Evolutionary conservation across 305 asterid species (phyloP), one percentile per base, ranked within the genome.

Genomic region (Nicotiana rustica): DNA sequence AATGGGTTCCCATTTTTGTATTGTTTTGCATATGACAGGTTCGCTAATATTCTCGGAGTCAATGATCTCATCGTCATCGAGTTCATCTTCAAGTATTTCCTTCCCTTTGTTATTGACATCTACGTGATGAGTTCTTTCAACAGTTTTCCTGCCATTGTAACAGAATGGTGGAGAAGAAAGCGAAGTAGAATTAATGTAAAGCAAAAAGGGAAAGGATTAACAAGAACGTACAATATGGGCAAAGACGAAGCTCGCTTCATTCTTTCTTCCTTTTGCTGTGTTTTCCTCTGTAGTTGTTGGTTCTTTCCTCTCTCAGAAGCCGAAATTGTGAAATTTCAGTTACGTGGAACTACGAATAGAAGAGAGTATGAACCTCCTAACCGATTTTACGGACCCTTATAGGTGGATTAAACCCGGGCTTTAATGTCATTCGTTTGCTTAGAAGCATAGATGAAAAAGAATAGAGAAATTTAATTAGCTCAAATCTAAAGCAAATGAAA

Each of bases 231-330:
- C 96, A 92, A 84, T 35, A 86, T 69, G 71, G 94, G 92, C 75
- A 83, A 93, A 84, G 97, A 92, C 7, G 89, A 84, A 59, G 92
- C 85, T 87, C 93, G 90, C 89, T 88, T 92, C 97, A 92, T 94
- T 57, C 8, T 81, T 79, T 61, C 81, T 82, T 87, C 76, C 1
- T 18, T n/a, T 59, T 59, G 47, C 35, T 75, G 25, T 29, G 17
- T 52, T 75, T 75, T 52, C 15, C 49, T 44, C 15, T 44, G 33
- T n/a, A 14, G 9, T 44, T 38, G 14, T 71, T 71, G 59, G 47
- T 41, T 44, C 61, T 44, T 71, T 1, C 25, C 31, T 33, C 79
- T 52, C 25, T 29, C 57, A 1, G 25, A 21, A 61, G 1, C 7
- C 21, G 0, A 13, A 35, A 61, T 61, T 38, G 59, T 61, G 62